Evolutionary conservation across 176 grass and related monocot species (phyloP).

Genomic region (Pontederia paniculata): DNA sequence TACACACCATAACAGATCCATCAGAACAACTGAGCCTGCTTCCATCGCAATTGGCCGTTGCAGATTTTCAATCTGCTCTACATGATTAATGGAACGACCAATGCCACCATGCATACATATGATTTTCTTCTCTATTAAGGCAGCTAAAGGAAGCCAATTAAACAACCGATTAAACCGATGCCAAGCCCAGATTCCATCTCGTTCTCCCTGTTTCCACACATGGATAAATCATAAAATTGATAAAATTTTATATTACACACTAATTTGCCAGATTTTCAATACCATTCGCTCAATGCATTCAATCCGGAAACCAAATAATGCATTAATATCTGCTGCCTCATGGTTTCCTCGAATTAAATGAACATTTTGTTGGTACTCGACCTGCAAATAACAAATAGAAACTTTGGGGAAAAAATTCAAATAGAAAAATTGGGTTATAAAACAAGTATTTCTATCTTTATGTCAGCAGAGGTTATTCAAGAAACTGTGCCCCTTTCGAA

Average conservation of each 20-base stretch:
- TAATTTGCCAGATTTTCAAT: slow-evolving; percentile 9
- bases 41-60: slow-evolving; percentile 96
- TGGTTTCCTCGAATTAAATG: slow-evolving; percentile 99
- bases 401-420: not conserved
- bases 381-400: slow-evolving; percentile 31
- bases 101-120: slow-evolving; percentile 99
- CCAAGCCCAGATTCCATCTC: slow-evolving; percentile 98
- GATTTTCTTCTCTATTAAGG: slow-evolving; percentile 96
- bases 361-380: slow-evolving; percentile 89
- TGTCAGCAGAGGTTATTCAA: too few relatives aligned
- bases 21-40: slow-evolving; percentile 94
- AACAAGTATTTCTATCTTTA: not conserved
- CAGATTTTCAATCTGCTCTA: slow-evolving; percentile 95
- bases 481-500: not conserved
- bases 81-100: slow-evolving; percentile 91
- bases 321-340: slow-evolving; percentile 98
- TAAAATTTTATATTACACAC: not conserved
- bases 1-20: slow-evolving; percentile 95
- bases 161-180: slow-evolving; percentile 85
- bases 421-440: not conserved
- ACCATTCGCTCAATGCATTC: slow-evolving; percentile 99
- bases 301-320: slow-evolving; percentile 90
- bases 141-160: slow-evolving; percentile 96
- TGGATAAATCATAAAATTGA: not conserved
- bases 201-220: slow-evolving; percentile 53